Evolutionary conservation across 805 yeast genomes (phyloP).

Genomic region (Torulaspora franciscae): DNA sequence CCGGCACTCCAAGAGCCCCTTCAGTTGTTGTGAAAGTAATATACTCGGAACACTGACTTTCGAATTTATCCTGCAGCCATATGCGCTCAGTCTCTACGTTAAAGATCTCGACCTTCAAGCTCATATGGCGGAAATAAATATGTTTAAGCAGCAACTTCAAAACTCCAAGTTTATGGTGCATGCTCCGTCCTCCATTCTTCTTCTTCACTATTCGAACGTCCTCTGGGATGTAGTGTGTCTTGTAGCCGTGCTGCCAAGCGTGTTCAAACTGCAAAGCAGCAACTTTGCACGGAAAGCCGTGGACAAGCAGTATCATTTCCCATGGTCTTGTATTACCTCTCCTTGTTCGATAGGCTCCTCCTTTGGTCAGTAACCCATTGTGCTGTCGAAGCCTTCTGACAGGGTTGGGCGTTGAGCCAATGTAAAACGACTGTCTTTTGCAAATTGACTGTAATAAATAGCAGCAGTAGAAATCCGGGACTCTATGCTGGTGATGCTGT

Average conservation of each 20-base stretch:
- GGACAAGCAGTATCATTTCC: slow-evolving; percentile 58
- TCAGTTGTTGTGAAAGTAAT: neutral
- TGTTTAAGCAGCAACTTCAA: slow-evolving; percentile 42
- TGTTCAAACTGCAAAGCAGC: slow-evolving; percentile 78
- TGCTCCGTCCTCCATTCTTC: slow-evolving; percentile 38
- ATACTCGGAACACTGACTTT: neutral
- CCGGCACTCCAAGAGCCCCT: slow-evolving; percentile 9
- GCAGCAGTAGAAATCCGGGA: slow-evolving; percentile 55
- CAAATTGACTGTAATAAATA: slow-evolving; percentile 60
- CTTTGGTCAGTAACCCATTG: slow-evolving; percentile 57
- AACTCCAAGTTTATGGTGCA: slow-evolving; percentile 47
- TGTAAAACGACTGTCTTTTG: slow-evolving; percentile 56
- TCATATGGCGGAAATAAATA: slow-evolving; percentile 43
- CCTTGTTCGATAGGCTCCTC: slow-evolving; percentile 70
- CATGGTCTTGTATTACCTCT: slow-evolving; percentile 61
- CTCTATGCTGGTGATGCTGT: slow-evolving; percentile 2
- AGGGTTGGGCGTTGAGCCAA: slow-evolving; percentile 83
- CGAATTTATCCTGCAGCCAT: slow-evolving; percentile 28
- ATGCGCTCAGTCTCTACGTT: slow-evolving; percentile 22
- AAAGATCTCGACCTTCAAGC: slow-evolving; percentile 46
- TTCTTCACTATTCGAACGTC: slow-evolving; percentile 37
- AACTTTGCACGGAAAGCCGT: slow-evolving; percentile 67
- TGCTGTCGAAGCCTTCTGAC: slow-evolving; percentile 65
- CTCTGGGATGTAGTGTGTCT: slow-evolving; percentile 53
- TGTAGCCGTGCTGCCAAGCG: slow-evolving; percentile 73